Evolutionary conservation across 2,329 filamentous ascomycete genomes (phyloP).

Genomic region (Rhexocercosporidium sp.): DNA sequence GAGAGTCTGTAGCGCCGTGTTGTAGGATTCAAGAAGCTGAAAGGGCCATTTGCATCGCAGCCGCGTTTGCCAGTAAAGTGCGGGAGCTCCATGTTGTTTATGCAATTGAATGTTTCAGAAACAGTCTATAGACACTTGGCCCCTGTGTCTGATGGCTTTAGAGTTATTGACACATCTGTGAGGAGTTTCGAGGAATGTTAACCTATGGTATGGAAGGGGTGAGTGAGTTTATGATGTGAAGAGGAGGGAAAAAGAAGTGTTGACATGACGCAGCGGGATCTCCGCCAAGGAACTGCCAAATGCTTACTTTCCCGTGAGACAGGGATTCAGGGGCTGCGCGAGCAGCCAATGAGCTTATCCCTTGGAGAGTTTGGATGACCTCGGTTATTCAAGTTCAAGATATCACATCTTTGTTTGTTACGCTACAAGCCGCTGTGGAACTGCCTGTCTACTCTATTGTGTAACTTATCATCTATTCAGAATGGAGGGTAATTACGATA

Average conservation of each 20-base stretch:
- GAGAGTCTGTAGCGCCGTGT: constrained; percentile 30
- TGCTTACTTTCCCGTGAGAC: constrained; percentile 4
- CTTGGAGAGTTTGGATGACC: background rate
- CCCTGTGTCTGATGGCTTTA: background rate
- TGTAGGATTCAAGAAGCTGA: constrained; percentile 57
- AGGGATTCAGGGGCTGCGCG: background rate
- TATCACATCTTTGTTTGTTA: background rate
- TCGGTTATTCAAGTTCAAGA: background rate
- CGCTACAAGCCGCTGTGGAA: background rate
- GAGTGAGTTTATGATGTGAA: background rate
- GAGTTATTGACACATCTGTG: background rate
- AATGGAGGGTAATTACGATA: constrained; percentile 28
- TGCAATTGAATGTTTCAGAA: background rate
- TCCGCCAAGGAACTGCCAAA: constrained; percentile 7
- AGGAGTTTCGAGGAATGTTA: too few species aligned
- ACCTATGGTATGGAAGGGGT: background rate
- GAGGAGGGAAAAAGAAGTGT: background rate
- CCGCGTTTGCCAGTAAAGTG: constrained; percentile 13
- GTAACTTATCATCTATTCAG: background rate
- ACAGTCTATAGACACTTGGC: too few species aligned
- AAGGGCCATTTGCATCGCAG: constrained; percentile 43
- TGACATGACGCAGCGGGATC: constrained; percentile 9
- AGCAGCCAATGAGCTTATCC: background rate
- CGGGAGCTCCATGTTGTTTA: constrained; percentile 1
- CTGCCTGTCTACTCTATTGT: too few species aligned